A percentile compares a stretch with the other conserved stretches of the same genome.
These are phyloP conservation scores for Torulaspora indica DNA, from an alignment of 805 yeast genomes.

Conservation along the genomic window DNA sequence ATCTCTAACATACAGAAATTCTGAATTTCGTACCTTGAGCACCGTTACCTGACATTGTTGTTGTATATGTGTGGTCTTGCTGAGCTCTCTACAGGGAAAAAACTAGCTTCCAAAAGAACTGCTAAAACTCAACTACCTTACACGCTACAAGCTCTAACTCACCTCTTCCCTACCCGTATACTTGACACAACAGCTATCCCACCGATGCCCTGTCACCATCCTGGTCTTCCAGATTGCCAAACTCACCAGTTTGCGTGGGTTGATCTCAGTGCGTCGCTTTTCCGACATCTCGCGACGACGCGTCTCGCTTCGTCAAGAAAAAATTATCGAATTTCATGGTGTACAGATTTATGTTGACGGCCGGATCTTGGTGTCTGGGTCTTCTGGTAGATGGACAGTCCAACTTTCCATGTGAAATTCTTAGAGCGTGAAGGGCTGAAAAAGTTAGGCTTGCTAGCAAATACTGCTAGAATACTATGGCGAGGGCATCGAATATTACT, in stretches of 20 bases:
- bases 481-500: no score
- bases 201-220: constrained; percentile 2
- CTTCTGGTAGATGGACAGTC: no score
- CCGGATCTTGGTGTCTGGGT: no score
- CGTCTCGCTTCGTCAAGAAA: neutral
- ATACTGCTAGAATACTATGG: no score
- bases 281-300: neutral
- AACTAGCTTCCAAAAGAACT: neutral
- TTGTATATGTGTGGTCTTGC: constrained; percentile 23
- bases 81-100: constrained; percentile 1
- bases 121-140: neutral
- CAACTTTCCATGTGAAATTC: neutral
- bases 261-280: neutral
- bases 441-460: no score
- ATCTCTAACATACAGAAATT: constrained; percentile 84
- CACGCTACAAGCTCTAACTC: neutral
- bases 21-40: constrained; percentile 99
- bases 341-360: neutral
- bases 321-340: neutral
- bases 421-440: no score
- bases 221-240: neutral
- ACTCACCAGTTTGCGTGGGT: constrained; percentile 1
- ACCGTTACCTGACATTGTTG: constrained; percentile 82
- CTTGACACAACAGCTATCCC: constrained; percentile 2
- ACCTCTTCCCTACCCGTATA: neutral